A percentile compares a stretch with the other conserved stretches of the same genome.
Evolutionary conservation across 495 filamentous ascomycete species (phyloP).

Genomic region (Aspergillus coremiiformis): DNA sequence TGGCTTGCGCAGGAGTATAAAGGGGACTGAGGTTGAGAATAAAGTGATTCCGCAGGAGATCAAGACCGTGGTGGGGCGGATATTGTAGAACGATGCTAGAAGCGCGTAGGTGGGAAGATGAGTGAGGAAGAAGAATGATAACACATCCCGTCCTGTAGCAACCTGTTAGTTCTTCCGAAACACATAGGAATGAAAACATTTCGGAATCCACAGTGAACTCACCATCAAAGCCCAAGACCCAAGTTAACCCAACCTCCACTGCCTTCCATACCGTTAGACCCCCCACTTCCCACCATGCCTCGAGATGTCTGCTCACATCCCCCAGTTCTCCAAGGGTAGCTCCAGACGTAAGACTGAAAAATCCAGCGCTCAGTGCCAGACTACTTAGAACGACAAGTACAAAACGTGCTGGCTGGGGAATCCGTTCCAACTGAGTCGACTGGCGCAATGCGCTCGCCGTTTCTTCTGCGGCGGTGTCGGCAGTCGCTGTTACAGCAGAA

Average conservation of each 20-base stretch:
- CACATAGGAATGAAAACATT: not conserved
- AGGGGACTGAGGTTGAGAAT: slow-evolving; percentile 59
- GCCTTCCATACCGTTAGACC: slow-evolving; percentile 59
- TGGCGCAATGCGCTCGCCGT: slow-evolving; percentile 1
- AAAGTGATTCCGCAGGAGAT: slow-evolving; percentile 56
- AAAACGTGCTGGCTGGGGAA: slow-evolving; percentile 50
- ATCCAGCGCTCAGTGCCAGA: slow-evolving; percentile 48
- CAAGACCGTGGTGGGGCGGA: slow-evolving; percentile 50
- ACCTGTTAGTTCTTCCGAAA: not conserved
- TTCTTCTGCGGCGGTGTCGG: slow-evolving; percentile 1
- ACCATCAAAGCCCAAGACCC: slow-evolving; percentile 67
- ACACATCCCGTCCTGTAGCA: slow-evolving; percentile 56
- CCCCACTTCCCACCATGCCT: slow-evolving; percentile 53
- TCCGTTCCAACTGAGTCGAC: slow-evolving; percentile 16
- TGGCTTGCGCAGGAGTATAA: slow-evolving; percentile 58
- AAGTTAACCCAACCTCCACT: slow-evolving; percentile 60
- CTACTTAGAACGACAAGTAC: slow-evolving; percentile 56
- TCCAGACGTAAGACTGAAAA: slow-evolving; percentile 47
- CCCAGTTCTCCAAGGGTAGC: slow-evolving; percentile 52
- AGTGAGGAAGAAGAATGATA: slow-evolving; percentile 57
- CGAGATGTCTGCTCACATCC: slow-evolving; percentile 51
- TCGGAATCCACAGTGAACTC: slow-evolving; percentile 11
- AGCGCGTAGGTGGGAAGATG: slow-evolving; percentile 66
- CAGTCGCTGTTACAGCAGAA: slow-evolving; percentile 2
- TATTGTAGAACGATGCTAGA: slow-evolving; percentile 62